phyloP scores from a whole-genome alignment of 441 rosid species.

The Gossypium armourianum region DNA sequence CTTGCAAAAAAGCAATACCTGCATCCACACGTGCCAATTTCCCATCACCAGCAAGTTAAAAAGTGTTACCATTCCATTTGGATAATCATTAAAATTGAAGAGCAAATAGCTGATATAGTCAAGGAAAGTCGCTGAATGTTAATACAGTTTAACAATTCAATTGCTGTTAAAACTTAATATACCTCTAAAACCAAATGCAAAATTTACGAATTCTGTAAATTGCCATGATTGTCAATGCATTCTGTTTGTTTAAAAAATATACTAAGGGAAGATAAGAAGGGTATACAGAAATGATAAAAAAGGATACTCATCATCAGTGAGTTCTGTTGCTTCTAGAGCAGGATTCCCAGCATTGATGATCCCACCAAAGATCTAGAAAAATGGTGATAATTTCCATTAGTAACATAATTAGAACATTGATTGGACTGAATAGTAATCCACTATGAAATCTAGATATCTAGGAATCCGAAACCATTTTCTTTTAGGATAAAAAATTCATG shows the following conservation, averaged over 20 bases:
- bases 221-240: not conserved
- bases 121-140: constrained; percentile 29
- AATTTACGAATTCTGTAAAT: not conserved
- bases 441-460: not conserved
- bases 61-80: constrained; percentile 95
- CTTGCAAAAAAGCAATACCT: constrained; percentile 37
- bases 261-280: not conserved
- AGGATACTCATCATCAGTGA: constrained; percentile 82
- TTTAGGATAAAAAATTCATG: constrained; percentile 2
- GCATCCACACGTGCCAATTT: constrained; percentile 92
- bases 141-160: not conserved
- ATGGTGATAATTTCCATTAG: not conserved
- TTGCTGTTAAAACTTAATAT: not conserved
- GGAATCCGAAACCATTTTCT: not conserved
- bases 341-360: constrained; percentile 80
- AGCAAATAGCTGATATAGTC: constrained; percentile 59
- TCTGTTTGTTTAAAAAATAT: not conserved
- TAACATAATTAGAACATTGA: constrained; percentile 8
- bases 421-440: not conserved
- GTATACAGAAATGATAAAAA: constrained; percentile 11
- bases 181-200: constrained; percentile 2
- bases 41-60: constrained; percentile 83
- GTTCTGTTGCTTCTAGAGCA: constrained; percentile 42
- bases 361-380: constrained; percentile 70
- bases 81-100: constrained; percentile 89